Evolutionary conservation across 1,139 yeast genomes (phyloP).

Genomic region (Candida pseudoviswanathii): DNA sequence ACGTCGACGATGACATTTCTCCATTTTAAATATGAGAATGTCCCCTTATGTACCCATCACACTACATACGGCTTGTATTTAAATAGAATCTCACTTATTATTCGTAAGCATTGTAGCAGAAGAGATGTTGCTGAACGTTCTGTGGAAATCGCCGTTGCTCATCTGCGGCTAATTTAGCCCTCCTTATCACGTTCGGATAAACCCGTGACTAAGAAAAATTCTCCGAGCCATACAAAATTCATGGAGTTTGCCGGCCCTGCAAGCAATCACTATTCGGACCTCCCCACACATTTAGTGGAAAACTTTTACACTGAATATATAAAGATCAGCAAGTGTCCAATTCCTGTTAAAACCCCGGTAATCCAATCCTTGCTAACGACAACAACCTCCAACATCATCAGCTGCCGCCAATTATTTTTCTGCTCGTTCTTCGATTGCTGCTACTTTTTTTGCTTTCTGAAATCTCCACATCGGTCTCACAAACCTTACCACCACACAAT

Average conservation of each 20-base stretch:
- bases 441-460: too few relatives aligned
- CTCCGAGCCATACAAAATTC: neutral
- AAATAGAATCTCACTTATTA: neutral
- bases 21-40: slow-evolving; percentile 28
- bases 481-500: neutral
- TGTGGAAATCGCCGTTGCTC: too few relatives aligned
- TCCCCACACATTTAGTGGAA: neutral
- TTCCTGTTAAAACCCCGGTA: too few relatives aligned
- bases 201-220: neutral
- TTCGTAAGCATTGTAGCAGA: too few relatives aligned
- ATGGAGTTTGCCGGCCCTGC: neutral
- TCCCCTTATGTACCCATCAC: neutral
- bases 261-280: neutral
- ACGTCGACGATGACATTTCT: slow-evolving; percentile 39
- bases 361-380: too few relatives aligned
- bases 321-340: too few relatives aligned
- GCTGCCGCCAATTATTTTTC: too few relatives aligned
- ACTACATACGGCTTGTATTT: neutral
- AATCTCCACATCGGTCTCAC: too few relatives aligned
- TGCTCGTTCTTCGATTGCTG: too few relatives aligned
- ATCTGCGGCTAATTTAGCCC: neutral
- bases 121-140: too few relatives aligned
- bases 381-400: too few relatives aligned
- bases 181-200: neutral
- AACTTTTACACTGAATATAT: too few relatives aligned